Base-by-base conservation (phyloP, 140 eudicot species). In the Cichorium intybus region DNA sequence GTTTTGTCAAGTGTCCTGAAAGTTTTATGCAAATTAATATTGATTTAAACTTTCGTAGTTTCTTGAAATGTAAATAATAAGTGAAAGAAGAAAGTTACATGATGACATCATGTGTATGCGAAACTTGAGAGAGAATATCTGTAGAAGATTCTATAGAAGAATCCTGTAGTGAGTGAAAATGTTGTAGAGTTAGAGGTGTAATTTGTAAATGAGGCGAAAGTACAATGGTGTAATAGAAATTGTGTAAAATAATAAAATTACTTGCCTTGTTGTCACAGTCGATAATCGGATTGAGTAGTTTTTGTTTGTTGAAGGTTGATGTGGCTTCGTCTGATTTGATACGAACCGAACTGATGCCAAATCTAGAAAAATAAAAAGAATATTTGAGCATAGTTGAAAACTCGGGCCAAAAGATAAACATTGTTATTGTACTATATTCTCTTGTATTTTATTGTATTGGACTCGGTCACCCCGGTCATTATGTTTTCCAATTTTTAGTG, bases 1-100 rank as follows among this genome's bases (percentile, higher is more conserved):
- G 89, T 77, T 73, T 77, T 79, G 80, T 90, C 95, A 54, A 87
- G 72, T 39, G 76, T 79, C 92, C 95, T 90, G 86, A 74, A 81
- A 75, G 45, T 65, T 71, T 63, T 68, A 68, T 52, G 45, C 24
- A 34, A n/a, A n/a, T n/a, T 0, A 11, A 2, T 39, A 6, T 39
- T 39, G 16, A 39, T 39, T 39, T 12, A 39, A 6, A 39, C 47
- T 11, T 39, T 9, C 14, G 9, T 9, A 39, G 12, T 39, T 39
- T 39, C 16, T 39, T 39, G 47, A 39, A 11, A n/a, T n/a, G n/a
- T n/a, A n/a, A n/a, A 39, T 39, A 39, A 39, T 12, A 29, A 4
- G 14, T 16, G 59, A 54, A 45, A 45, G 24, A 58, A 55, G 67
- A 71, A 66, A 66, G 52, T 72, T 85, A 85, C 96, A 73, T 76